Evolutionary conservation across 495 filamentous ascomycete species (phyloP).

Genomic region (Xylaria flabelliformis): DNA sequence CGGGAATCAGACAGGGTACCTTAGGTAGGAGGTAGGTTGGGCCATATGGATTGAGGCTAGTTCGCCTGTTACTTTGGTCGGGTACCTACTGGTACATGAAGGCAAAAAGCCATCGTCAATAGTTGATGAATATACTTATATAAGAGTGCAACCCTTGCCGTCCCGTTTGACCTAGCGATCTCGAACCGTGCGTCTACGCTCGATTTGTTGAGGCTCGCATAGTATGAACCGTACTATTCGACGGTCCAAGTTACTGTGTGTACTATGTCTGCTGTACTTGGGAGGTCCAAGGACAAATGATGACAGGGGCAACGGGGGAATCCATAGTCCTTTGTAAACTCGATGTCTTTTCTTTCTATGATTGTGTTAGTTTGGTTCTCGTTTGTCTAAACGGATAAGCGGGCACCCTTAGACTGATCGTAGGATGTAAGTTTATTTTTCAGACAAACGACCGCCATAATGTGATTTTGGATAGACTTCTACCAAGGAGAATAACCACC

Average conservation of each 20-base stretch:
- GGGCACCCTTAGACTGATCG: neutral
- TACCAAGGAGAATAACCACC: neutral
- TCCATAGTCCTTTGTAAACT: neutral
- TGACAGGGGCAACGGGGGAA: conserved; percentile 16
- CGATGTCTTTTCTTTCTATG: neutral
- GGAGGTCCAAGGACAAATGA: conserved; percentile 2
- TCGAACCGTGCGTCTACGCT: conserved; percentile 6
- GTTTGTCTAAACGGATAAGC: neutral
- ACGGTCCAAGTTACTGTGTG: neutral
- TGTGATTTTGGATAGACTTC: neutral
- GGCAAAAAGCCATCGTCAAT: conserved; percentile 10
- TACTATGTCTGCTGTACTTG: neutral
- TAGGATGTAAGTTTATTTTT: neutral
- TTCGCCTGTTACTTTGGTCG: conserved; percentile 11
- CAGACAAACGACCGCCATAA: neutral
- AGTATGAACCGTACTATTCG: neutral
- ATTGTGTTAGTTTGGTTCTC: neutral
- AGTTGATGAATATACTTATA: conserved; percentile 21
- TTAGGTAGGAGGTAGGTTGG: conserved; percentile 5
- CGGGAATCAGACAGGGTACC: neutral
- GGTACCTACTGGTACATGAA: conserved; percentile 11
- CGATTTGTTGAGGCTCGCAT: neutral
- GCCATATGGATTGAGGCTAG: conserved; percentile 15
- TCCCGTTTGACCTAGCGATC: conserved; percentile 9
- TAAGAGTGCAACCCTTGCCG: neutral